Percentiles rank a stretch among this genome's conserved stretches.
phyloP scores from a whole-genome alignment of 306 rosid species.

The Rosa chinensis region DNA sequence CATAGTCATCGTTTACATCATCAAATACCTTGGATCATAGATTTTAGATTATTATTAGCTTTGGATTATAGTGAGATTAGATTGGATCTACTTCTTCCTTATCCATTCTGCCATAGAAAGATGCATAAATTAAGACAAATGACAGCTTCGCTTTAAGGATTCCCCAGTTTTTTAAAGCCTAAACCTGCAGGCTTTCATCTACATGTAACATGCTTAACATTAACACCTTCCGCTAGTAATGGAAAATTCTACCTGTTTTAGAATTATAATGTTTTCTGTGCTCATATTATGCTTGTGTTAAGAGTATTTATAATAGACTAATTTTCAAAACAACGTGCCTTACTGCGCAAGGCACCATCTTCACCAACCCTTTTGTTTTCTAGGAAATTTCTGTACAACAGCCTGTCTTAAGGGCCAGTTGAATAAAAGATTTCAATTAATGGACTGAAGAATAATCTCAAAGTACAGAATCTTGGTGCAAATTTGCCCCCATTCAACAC shows the following conservation, averaged over 20 bases:
- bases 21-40: neutral
- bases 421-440: constrained; percentile 15
- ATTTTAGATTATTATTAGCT: neutral
- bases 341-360: constrained; percentile 8
- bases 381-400: neutral
- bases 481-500: neutral
- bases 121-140: constrained; percentile 17
- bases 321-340: neutral
- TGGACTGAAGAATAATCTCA: neutral
- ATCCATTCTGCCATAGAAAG: constrained; percentile 22
- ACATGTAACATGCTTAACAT: constrained; percentile 16
- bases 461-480: constrained; percentile 10
- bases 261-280: constrained; percentile 3
- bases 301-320: neutral
- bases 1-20: constrained; percentile 7
- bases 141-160: constrained; percentile 18
- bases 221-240: constrained; percentile 14
- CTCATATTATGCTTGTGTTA: neutral
- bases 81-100: constrained; percentile 23
- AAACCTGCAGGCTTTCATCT: constrained; percentile 9
- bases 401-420: neutral
- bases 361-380: constrained; percentile 11
- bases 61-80: neutral
- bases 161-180: neutral
- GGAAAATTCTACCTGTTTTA: neutral